Conservation (phyloP, 2,329 filamentous ascomycete species). For the Colletotrichum lupini region DNA sequence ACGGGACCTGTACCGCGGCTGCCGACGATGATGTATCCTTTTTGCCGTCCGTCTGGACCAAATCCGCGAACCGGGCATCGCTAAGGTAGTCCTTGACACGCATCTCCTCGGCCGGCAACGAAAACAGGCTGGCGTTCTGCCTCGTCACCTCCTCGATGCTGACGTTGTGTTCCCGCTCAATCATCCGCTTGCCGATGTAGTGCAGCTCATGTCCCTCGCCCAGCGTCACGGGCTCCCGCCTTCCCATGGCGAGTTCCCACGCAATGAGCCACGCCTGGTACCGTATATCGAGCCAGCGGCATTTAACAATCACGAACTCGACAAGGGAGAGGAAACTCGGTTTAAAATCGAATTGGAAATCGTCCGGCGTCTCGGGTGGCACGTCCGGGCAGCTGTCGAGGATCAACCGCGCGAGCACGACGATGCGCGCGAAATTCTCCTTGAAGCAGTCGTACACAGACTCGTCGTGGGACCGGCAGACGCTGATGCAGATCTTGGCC, state of each 20-base stretch:
- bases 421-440: slow-evolving; percentile 14
- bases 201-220: not conserved
- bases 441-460: slow-evolving; percentile 28
- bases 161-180: slow-evolving; percentile 26
- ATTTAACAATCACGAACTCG: slow-evolving; percentile 31
- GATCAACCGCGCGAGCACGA: slow-evolving; percentile 8
- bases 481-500: slow-evolving; percentile 28
- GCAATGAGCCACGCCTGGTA: slow-evolving; percentile 27
- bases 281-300: slow-evolving; percentile 31
- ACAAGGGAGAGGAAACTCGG: slow-evolving; percentile 27
- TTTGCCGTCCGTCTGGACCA: not conserved
- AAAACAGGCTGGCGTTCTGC: slow-evolving; percentile 17
- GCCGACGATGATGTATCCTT: not conserved
- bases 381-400: not conserved
- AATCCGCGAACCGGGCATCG: slow-evolving; percentile 15
- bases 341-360: slow-evolving; percentile 21
- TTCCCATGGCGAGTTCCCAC: slow-evolving; percentile 7
- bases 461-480: slow-evolving; percentile 28
- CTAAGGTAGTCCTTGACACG: slow-evolving; percentile 22
- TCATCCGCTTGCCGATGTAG: slow-evolving; percentile 15
- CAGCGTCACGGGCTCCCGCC: not conserved
- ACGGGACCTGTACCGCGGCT: not conserved
- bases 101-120: slow-evolving; percentile 33
- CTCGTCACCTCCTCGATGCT: slow-evolving; percentile 16
- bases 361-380: not conserved